Base-by-base conservation (phyloP, 257 asterid genomes). In the Ophiorrhiza pumila region DNA sequence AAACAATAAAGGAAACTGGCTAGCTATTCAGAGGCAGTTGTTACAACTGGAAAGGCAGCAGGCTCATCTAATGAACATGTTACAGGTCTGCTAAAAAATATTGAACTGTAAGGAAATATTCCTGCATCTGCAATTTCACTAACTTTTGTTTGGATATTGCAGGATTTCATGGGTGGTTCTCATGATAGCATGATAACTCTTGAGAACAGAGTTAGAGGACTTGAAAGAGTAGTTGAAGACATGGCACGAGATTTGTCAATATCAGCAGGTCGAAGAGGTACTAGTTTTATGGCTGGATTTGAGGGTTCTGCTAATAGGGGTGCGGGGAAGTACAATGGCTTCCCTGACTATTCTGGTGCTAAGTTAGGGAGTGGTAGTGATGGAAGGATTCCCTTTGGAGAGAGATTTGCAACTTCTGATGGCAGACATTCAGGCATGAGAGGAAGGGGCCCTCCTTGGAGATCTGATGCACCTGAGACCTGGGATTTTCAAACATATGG, bases 141-240 rank as follows among this genome's bases (percentile, higher is more conserved):
- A 45, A 83, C 59, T 29, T 49, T 25, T 76, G 52, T 47, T 73
- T 78, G 78, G 67, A 65, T 75, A 41, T 64, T 74, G 74, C 83
- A 95, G 97, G 98, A 92, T 71, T 92, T 92, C 83, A 95, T 95
- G 98, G 97, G 99, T 31, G 96, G 99, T 64, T 95, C 98, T 60
- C 99, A 90, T 75, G 91, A 89, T 58, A 90, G 91, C 90, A 95
- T 95, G 99, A 76, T 92, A 79, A 91, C 99, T 65, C 88, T 95
- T 18, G 99, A 92, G 81, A 88, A 87, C 74, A 88, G 99, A 80
- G 98, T 95, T 14, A 81, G 94, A 52, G 97, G 99, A 63, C 97
- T 95, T 35, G 99, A 95, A 89, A 87, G 99, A 85, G 91, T 95
- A 29, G 96, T 95, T 47, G 99, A 90, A 79, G 97, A 90, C 81